phyloP scores from a whole-genome alignment of 176 grass and related monocot genomes.

The Pontederia paniculata region DNA sequence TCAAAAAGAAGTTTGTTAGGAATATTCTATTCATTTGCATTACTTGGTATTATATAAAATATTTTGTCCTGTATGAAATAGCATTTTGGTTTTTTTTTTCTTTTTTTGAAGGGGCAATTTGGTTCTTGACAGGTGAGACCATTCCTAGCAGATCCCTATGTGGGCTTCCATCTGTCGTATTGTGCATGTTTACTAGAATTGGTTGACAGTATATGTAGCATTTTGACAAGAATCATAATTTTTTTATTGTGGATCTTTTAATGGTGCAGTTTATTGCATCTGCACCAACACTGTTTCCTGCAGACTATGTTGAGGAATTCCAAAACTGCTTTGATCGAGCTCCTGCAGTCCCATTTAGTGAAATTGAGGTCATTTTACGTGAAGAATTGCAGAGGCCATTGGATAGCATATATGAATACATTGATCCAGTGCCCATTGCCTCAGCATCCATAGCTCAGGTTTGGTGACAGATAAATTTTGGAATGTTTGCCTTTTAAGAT shows the following conservation, averaged over 20 bases:
- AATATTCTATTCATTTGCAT: too few species aligned
- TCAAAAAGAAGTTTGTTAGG: too few species aligned
- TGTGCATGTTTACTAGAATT: too few species aligned
- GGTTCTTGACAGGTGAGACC: too few species aligned
- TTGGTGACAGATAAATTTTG: constrained; percentile 9
- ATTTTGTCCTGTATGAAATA: too few species aligned
- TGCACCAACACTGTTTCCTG: constrained; percentile 85
- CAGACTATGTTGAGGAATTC: constrained; percentile 94
- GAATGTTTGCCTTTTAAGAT: neutral
- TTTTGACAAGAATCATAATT: too few species aligned
- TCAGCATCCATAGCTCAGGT: constrained; percentile 97
- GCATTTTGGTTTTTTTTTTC: too few species aligned
- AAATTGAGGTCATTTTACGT: constrained; percentile 70
- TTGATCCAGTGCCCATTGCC: constrained; percentile 81
- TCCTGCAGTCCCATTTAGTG: constrained; percentile 55
- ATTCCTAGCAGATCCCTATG: too few species aligned
- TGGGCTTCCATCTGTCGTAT: too few species aligned
- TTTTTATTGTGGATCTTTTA: constrained; percentile 10
- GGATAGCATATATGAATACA: constrained; percentile 78
- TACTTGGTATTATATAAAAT: too few species aligned
- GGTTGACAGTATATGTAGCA: too few species aligned
- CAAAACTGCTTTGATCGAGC: constrained; percentile 87
- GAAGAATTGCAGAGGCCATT: constrained; percentile 81
- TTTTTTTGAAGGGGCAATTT: too few species aligned
- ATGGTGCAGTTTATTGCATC: constrained; percentile 81